These are phyloP conservation scores for Rubus idaeus DNA, from an alignment of 306 rosid species.

Conservation along the genomic window DNA sequence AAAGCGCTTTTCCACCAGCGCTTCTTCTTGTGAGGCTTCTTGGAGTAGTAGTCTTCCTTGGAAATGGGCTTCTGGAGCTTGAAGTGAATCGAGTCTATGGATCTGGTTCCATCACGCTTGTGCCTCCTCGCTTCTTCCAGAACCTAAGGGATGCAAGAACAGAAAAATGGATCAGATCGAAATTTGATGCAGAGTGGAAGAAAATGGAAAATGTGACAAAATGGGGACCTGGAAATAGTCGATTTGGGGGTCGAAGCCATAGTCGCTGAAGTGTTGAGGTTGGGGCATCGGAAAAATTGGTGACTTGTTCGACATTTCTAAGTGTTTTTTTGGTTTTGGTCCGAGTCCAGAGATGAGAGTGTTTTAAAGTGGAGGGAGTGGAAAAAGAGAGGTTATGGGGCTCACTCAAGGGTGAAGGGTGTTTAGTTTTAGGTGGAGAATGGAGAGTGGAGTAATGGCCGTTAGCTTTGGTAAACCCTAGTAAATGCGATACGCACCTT, in stretches of 20 bases:
- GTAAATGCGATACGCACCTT: conserved; percentile 32
- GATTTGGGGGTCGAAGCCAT: conserved; percentile 92
- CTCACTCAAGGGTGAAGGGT: conserved; percentile 27
- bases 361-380: neutral
- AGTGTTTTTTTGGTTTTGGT: neutral
- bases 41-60: conserved; percentile 50
- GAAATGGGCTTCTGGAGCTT: conserved; percentile 85
- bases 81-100: conserved; percentile 84
- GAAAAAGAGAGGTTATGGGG: conserved; percentile 20
- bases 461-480: conserved; percentile 36
- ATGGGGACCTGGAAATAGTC: conserved; percentile 77
- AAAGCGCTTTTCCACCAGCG: conserved; percentile 85
- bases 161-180: neutral
- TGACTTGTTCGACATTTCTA: conserved; percentile 58
- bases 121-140: conserved; percentile 85
- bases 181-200: neutral
- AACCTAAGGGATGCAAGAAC: conserved; percentile 38
- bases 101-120: conserved; percentile 60
- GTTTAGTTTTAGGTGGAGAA: neutral
- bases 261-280: conserved; percentile 92
- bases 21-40: conserved; percentile 59
- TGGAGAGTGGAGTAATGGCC: conserved; percentile 6
- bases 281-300: conserved; percentile 82
- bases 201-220: neutral
- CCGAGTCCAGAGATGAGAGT: too few species aligned